phyloP scores from a whole-genome alignment of 768 basidiomycete genomes.

The Hygrophorus russula region DNA sequence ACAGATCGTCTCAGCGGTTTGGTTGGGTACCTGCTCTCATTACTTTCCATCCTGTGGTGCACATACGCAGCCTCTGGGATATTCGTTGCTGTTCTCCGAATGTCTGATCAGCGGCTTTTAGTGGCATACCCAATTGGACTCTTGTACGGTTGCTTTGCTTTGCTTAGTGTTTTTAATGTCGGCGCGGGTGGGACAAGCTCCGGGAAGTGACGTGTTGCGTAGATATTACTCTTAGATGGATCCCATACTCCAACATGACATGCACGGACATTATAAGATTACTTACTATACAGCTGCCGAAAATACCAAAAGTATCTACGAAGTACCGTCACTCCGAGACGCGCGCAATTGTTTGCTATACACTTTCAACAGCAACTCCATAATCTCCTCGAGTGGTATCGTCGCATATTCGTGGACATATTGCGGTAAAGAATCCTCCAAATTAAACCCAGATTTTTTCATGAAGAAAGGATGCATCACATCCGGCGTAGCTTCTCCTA shows the following conservation, averaged over 20 bases:
- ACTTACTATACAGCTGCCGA: no score
- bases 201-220: slow-evolving; percentile 12
- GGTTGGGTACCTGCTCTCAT: slow-evolving; percentile 76
- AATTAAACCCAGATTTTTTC: slow-evolving; percentile 73
- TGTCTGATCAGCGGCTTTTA: slow-evolving; percentile 90
- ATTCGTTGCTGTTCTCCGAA: slow-evolving; percentile 88
- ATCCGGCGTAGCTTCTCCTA: slow-evolving; percentile 83
- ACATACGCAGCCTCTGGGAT: slow-evolving; percentile 94
- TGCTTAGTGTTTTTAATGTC: slow-evolving; percentile 76
- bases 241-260: no score
- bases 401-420: slow-evolving; percentile 84
- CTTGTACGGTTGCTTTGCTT: slow-evolving; percentile 87
- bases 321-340: slow-evolving; percentile 1
- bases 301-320: neutral
- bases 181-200: slow-evolving; percentile 20
- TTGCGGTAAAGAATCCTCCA: slow-evolving; percentile 77
- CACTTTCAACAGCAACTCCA: slow-evolving; percentile 65
- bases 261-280: neutral
- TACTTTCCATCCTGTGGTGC: slow-evolving; percentile 88
- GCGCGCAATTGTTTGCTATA: slow-evolving; percentile 64
- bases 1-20: slow-evolving; percentile 42
- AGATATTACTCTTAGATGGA: neutral
- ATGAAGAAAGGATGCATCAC: slow-evolving; percentile 84
- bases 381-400: slow-evolving; percentile 73
- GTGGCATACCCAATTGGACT: slow-evolving; percentile 96